Base-by-base conservation (phyloP, 306 rosid species). In the Macrotyloma uniflorum region DNA sequence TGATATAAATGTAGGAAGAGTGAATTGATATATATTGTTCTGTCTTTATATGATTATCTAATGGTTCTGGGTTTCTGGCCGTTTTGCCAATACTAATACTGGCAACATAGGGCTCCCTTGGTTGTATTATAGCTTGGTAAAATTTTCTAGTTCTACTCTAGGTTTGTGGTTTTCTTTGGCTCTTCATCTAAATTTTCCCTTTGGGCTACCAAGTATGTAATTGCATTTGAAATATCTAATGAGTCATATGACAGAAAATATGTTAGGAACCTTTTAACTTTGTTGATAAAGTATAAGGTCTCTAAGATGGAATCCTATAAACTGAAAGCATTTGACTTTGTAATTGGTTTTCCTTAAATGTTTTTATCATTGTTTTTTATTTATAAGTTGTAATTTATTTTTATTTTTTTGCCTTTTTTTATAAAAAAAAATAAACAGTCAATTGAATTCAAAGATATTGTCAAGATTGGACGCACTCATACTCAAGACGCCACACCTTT, bases 401-500 rank as follows among this genome's bases (percentile, higher is more conserved):
- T 36, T 15, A 36, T 1, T 9, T 19, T 36, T 12, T 36, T 32
- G 2, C 45, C 33, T 66, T 15, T 8, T n/a, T n/a, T n/a, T n/a
- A n/a, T n/a, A n/a, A 0, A 33, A 3, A 32, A 55, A 24, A 55
- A 32, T 68, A 75, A n/a, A 72, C 93, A 96, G 99, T 87, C 99
- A 19, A 67, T 85, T 18, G 99, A 96, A 83, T 96, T 96, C 88
- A 91, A 86, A 83, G 98, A 96, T 78, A 96, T 96, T 51, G 97
- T 93, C 77, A 96, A 96, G 89, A 96, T 96, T 74, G 99, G 99
- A 23, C 96, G 98, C 49, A 96, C 99, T 46, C 99, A 96, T 85
- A 93, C 97, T 35, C 99, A 96, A 87, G 99, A 96, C 82, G 99
- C 99, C 30, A 96, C 99, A 16, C 99, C 99, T 24, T 83, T 96